These are phyloP conservation scores for Podaxis carcinomalis DNA, from an alignment of 768 basidiomycete genomes.

Conservation along the genomic window DNA sequence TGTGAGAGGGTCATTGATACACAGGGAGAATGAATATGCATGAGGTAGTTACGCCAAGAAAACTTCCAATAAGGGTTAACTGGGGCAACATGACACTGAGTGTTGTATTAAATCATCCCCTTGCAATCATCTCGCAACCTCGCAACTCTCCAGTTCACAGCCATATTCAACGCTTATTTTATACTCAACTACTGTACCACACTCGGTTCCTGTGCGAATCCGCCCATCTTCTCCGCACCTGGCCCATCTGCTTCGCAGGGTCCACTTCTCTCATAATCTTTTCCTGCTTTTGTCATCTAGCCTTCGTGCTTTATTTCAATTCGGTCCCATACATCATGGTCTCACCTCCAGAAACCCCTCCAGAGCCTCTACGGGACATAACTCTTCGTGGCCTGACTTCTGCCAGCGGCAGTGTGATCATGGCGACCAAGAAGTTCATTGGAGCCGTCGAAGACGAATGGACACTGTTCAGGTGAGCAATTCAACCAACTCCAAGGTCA, in stretches of 20 bases:
- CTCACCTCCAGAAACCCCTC: background rate
- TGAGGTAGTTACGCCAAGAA: background rate
- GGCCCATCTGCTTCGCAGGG: background rate
- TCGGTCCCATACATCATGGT: background rate
- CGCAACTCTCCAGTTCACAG: background rate
- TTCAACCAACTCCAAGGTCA: slow-evolving; percentile 1
- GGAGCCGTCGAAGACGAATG: slow-evolving; percentile 84
- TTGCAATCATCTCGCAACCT: background rate
- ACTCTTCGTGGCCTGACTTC: background rate
- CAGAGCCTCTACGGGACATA: background rate
- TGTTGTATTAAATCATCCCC: background rate
- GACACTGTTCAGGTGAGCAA: slow-evolving; percentile 67
- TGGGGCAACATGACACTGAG: background rate
- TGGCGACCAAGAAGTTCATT: slow-evolving; percentile 43
- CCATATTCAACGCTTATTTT: background rate
- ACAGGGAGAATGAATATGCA: background rate
- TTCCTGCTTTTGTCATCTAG: background rate
- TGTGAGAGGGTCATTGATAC: background rate
- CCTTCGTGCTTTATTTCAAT: background rate
- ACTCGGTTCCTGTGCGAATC: background rate
- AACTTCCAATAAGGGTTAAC: background rate
- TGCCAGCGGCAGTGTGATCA: slow-evolving; percentile 17
- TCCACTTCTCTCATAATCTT: background rate
- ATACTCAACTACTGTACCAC: background rate
- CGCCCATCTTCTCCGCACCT: background rate